Evolutionary conservation across 164 flowering plant species (phyloP), one percentile per base, ranked within the genome.

Genomic region (Nymphaea thermarum): DNA sequence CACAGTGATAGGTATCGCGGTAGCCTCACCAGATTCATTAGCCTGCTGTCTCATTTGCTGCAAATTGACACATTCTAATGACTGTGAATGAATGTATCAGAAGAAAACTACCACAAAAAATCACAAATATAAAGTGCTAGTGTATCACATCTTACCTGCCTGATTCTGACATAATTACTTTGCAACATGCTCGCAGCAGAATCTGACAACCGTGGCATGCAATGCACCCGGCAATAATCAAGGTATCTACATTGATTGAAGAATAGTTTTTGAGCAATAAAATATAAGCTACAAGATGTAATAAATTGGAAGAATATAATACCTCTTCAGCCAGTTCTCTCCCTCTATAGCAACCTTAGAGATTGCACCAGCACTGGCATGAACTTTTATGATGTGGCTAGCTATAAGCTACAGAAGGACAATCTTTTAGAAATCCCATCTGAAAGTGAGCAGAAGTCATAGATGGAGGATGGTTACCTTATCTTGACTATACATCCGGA

Each of bases 241-340:
- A 95, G 79, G 72, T 90, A 95, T 82, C 99, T 95, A 80, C 47
- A 76, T 45, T 77, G 1, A 65, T 44, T 47, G 63, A 64, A 68
- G 53, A 5, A 15, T 63, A 77, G 36, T 1, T 25, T 25, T 25
- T 25, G 36, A 25, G 36, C 36, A 25, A 25, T 25, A 25, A 25
- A 25, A 25, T 25, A 1, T 25, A 25, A 25, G 36, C 36, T 25
- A 25, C 36, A 25, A 25, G 36, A 25, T 25, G 36, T 25, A 25
- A 25, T 25, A 25, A 25, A 25, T 25, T 25, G 36, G 36, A 25
- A 25, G 36, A 25, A 47, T 6, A 47, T 12, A 7, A 60, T 73
- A 90, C 99, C 97, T 90, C 74, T 90, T 95, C 62, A 95, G 84
- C 99, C 98, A 92, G 74, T 92, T 89, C 70, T 95, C 93, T 74